Evolutionary conservation across 1,284 basidiomycete genomes (phyloP).

Genomic region (Fomes fomentarius): DNA sequence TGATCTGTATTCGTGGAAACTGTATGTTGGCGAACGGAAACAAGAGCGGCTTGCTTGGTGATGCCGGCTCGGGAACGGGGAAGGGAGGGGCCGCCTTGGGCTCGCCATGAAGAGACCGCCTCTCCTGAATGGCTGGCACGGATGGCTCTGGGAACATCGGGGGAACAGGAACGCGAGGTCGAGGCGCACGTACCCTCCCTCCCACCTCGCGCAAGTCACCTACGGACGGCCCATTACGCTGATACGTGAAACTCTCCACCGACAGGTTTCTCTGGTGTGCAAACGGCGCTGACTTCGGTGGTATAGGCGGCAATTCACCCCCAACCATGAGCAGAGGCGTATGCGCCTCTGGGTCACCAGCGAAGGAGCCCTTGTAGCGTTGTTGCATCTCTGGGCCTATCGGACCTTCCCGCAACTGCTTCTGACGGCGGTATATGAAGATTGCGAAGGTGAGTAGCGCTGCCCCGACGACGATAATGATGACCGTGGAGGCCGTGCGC

Average conservation of each 20-base stretch:
- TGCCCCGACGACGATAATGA: conserved; percentile 20
- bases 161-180: conserved; percentile 15
- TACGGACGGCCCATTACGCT: background rate
- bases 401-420: conserved; percentile 1
- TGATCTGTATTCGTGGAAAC: conserved; percentile 10
- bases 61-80: conserved; percentile 1
- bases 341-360: conserved; percentile 18
- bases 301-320: conserved; percentile 1
- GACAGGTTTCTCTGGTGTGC: background rate
- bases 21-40: conserved; percentile 11
- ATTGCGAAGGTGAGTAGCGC: conserved; percentile 19
- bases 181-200: conserved; percentile 7
- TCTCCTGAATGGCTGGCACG: background rate
- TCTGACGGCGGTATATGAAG: conserved; percentile 16
- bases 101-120: background rate
- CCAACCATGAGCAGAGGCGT: conserved; percentile 12
- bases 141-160: conserved; percentile 13
- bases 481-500: conserved; percentile 21
- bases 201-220: conserved; percentile 10
- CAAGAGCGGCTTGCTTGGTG: background rate
- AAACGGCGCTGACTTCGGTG: conserved; percentile 13
- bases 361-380: conserved; percentile 16
- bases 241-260: background rate
- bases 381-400: conserved; percentile 16
- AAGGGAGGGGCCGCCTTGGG: background rate